Evolutionary conservation across 441 rosid species (phyloP).

Genomic region (Gossypium trilobum): DNA sequence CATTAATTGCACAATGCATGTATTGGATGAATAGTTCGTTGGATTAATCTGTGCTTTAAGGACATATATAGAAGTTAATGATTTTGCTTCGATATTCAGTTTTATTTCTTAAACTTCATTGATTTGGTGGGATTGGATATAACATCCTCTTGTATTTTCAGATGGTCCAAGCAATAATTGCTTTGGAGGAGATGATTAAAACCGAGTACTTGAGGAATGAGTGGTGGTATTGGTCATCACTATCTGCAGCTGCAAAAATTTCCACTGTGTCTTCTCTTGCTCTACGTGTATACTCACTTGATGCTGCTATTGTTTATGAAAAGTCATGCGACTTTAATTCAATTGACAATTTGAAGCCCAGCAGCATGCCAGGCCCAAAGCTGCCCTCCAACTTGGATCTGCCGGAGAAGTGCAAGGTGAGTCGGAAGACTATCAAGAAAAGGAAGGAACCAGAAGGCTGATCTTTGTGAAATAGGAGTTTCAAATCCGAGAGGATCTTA

Average conservation of each 20-base stretch:
- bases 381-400: constrained; percentile 34
- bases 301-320: constrained; percentile 71
- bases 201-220: constrained; percentile 68
- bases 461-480: constrained; percentile 11
- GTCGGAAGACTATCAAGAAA: constrained; percentile 69
- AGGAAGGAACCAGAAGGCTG: constrained; percentile 83
- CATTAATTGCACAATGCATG: not conserved
- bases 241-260: constrained; percentile 78
- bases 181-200: constrained; percentile 85
- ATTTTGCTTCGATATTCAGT: not conserved
- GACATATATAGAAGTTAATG: not conserved
- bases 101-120: constrained; percentile 2
- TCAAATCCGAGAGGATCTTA: not conserved
- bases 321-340: constrained; percentile 34
- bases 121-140: not conserved
- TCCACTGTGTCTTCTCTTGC: constrained; percentile 77
- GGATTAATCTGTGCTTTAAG: not conserved
- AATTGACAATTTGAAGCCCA: constrained; percentile 32
- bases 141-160: constrained; percentile 19
- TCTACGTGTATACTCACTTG: constrained; percentile 72
- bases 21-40: not conserved
- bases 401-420: constrained; percentile 48
- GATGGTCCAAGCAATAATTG: constrained; percentile 85
- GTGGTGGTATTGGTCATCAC: constrained; percentile 99
- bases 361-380: constrained; percentile 31